phyloP scores from a whole-genome alignment of 495 filamentous ascomycete species.

The Choiromyces venosus region DNA sequence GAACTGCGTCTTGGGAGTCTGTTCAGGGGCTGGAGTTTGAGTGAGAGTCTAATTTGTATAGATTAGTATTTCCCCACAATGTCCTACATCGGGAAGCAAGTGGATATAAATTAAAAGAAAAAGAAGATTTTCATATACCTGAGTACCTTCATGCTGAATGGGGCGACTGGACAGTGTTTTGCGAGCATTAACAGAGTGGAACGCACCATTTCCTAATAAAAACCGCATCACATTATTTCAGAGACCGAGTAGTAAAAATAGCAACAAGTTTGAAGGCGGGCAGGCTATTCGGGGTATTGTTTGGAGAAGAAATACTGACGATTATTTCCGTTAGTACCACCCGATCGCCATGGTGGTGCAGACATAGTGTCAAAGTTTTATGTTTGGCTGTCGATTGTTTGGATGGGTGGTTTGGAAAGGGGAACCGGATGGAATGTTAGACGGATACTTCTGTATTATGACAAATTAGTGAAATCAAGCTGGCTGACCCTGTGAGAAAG shows the following conservation, averaged over 20 bases:
- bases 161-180: conserved; percentile 22
- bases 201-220: conserved; percentile 25
- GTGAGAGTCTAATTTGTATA: conserved; percentile 11
- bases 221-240: not conserved
- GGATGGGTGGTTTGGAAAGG: not conserved
- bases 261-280: not conserved
- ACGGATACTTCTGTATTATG: not conserved
- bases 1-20: conserved; percentile 38
- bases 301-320: conserved; percentile 20
- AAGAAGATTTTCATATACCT: not conserved
- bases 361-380: conserved; percentile 18
- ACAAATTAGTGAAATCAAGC: conserved; percentile 3
- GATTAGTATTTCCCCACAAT: not conserved
- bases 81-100: not conserved
- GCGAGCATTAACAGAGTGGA: conserved; percentile 32
- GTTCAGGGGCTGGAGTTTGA: conserved; percentile 22
- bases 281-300: not conserved
- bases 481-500: not conserved
- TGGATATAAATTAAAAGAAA: not conserved
- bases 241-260: not conserved
- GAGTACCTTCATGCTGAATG: not conserved
- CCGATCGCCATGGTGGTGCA: conserved; percentile 35
- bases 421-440: not conserved
- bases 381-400: not conserved
- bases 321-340: conserved; percentile 32